Evolutionary conservation across 257 asterid species (phyloP), one percentile per base, ranked within the genome.

Genomic region (Fraxinus quadrangulata): DNA sequence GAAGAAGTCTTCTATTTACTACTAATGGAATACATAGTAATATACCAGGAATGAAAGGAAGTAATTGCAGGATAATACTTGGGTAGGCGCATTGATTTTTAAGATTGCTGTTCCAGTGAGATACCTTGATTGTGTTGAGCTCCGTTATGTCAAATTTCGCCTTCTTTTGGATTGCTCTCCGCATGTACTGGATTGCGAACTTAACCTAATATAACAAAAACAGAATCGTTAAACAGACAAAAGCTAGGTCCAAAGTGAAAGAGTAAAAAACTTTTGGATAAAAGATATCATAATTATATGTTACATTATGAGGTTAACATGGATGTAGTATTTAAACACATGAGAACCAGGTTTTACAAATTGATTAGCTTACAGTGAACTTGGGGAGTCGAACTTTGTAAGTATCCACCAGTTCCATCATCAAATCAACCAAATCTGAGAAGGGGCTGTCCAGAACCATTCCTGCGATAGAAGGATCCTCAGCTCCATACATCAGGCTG

Each of bases 381-480:
- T 89, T 92, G 63, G 98, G 98, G 49, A 94, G 89, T 40, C 97
- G 94, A 68, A 92, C 88, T 90, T 92, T 92, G 86, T 89, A 91
- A 37, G 96, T 91, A 87, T 94, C 97, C 71, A 94, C 98, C 71
- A 94, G 89, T 83, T 94, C 98, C 96, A 90, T 92, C 98, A 92
- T 94, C 87, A 94, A 87, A 85, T 92, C 97, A 70, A 92, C 96
- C 87, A 94, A 87, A 91, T 94, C 97, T 0, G 97, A 92, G 65
- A 94, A 94, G 66, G 98, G 97, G 87, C 98, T 94, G 83, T 94
- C 98, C 28, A 94, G 89, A 83, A 94, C 97, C 96, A 94, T 91
- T 84, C 97, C 98, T 63, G 98, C 97, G n/a, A 94, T 91, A 34
- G 98, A 94, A 77, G 98, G 98, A 91, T 94, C 98, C 90, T 92